phyloP scores from a whole-genome alignment of 441 rosid genomes.

The Biscutella laevigata region DNA sequence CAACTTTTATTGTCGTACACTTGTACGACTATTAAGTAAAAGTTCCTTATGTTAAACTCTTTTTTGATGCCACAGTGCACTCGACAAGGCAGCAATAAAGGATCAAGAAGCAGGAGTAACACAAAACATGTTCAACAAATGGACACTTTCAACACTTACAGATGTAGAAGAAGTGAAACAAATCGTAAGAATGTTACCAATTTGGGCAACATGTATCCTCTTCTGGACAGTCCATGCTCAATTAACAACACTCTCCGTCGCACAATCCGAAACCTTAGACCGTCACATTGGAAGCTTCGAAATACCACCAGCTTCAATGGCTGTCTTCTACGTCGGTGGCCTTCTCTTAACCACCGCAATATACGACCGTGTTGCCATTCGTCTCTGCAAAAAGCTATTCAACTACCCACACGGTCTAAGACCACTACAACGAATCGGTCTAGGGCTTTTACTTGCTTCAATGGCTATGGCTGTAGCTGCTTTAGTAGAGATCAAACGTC shows the following conservation, averaged over 20 bases:
- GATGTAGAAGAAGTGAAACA: slow-evolving; percentile 89
- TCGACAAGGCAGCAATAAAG: slow-evolving; percentile 74
- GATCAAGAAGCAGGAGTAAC: slow-evolving; percentile 27
- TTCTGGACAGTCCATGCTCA: slow-evolving; percentile 94
- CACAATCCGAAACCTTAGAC: slow-evolving; percentile 79
- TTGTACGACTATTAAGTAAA: too few species aligned
- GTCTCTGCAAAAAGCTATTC: slow-evolving; percentile 36
- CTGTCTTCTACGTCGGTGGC: slow-evolving; percentile 69
- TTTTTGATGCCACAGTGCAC: slow-evolving; percentile 43
- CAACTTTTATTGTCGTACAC: too few species aligned
- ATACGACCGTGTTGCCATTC: slow-evolving; percentile 54
- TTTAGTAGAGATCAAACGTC: slow-evolving; percentile 49
- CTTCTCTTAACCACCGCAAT: slow-evolving; percentile 71
- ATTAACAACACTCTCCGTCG: slow-evolving; percentile 75
- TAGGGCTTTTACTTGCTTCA: slow-evolving; percentile 45
- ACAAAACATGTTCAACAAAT: slow-evolving; percentile 33
- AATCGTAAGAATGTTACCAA: slow-evolving; percentile 74
- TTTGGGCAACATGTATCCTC: slow-evolving; percentile 81
- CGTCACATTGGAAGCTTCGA: slow-evolving; percentile 68
- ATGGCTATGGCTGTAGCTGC: slow-evolving; percentile 67
- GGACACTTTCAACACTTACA: slow-evolving; percentile 67
- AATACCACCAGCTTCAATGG: slow-evolving; percentile 66
- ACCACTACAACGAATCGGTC: slow-evolving; percentile 64
- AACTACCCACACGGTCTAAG: slow-evolving; percentile 64
- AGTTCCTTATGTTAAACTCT: not conserved